These are phyloP conservation scores for Urtica urens DNA, from an alignment of 306 rosid genomes.

Conservation along the genomic window DNA sequence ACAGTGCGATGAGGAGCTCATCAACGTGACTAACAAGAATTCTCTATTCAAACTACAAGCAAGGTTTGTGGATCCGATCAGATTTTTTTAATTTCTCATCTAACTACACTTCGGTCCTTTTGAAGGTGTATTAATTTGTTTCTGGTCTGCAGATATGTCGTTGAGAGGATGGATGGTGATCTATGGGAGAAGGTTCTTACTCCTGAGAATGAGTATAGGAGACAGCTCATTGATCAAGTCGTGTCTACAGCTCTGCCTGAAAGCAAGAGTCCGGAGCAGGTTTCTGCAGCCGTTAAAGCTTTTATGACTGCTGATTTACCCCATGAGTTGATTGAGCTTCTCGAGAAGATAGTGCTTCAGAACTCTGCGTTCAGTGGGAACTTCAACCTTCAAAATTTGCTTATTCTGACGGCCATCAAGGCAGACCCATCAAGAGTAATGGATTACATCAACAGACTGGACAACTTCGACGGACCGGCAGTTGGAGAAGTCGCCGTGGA, in stretches of 20 bases:
- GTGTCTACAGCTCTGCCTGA: conserved; percentile 98
- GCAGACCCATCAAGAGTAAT: conserved; percentile 98
- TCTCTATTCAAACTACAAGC: conserved; percentile 97
- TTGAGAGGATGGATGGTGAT: conserved; percentile 95
- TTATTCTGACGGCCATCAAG: conserved; percentile 90
- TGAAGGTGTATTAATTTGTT: conserved; percentile 13
- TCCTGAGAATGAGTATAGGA: conserved; percentile 80
- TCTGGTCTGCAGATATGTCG: conserved; percentile 66
- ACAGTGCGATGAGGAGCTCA: conserved; percentile 96
- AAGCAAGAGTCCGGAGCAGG: conserved; percentile 99
- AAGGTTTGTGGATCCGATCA: conserved; percentile 51
- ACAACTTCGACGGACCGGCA: conserved; percentile 96
- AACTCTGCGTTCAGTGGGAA: conserved; percentile 99
- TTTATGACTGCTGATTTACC: conserved; percentile 99
- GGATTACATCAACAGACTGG: conserved; percentile 91
- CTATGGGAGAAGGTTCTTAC: conserved; percentile 88
- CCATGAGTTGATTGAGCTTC: conserved; percentile 96
- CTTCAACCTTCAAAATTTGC: conserved; percentile 92
- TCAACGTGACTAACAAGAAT: conserved; percentile 86
- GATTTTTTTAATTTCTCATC: conserved; percentile 1
- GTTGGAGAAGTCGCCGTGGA: conserved; percentile 98
- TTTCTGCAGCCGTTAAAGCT: conserved; percentile 97
- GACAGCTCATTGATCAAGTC: conserved; percentile 97
- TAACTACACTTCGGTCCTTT: conserved; percentile 1
- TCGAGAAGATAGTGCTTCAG: conserved; percentile 98